phyloP scores from a whole-genome alignment of 345 rosid genomes.

The Salix dunnii region DNA sequence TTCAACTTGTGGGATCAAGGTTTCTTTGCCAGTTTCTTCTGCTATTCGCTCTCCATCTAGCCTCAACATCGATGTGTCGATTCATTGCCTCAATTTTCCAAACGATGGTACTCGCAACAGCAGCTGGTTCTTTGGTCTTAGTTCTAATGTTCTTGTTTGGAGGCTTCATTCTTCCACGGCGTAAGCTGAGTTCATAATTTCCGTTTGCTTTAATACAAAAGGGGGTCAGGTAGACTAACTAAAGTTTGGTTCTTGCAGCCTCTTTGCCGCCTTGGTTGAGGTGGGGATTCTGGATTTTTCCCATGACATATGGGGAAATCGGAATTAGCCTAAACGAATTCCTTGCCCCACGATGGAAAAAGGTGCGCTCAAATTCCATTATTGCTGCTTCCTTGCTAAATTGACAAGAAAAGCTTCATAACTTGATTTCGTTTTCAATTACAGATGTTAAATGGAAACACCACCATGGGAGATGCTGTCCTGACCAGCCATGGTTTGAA shows the following conservation, averaged over 20 bases:
- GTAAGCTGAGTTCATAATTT: not conserved
- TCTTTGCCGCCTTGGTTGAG: not conserved
- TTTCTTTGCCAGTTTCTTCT: not conserved
- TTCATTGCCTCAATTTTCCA: not conserved
- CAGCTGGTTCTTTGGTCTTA: not conserved
- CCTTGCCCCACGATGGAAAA: not conserved
- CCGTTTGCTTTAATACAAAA: not conserved
- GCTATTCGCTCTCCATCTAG: not conserved
- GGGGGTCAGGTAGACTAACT: not conserved
- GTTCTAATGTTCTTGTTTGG: not conserved
- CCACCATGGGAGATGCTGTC: too few species aligned
- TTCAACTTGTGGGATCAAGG: not conserved
- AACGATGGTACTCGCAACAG: not conserved
- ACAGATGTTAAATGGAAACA: too few species aligned
- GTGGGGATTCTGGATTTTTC: not conserved
- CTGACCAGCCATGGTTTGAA: too few species aligned
- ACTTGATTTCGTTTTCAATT: too few species aligned
- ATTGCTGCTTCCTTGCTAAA: too few species aligned
- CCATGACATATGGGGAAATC: not conserved
- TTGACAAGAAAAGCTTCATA: too few species aligned
- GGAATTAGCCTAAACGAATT: not conserved
- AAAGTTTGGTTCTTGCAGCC: not conserved
- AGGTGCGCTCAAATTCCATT: too few species aligned
- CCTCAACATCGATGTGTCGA: not conserved
- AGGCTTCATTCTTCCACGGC: not conserved